These are phyloP conservation scores for Mycosphaerella sp. DNA, from an alignment of 2,329 filamentous ascomycete species.

Conservation along the genomic window DNA sequence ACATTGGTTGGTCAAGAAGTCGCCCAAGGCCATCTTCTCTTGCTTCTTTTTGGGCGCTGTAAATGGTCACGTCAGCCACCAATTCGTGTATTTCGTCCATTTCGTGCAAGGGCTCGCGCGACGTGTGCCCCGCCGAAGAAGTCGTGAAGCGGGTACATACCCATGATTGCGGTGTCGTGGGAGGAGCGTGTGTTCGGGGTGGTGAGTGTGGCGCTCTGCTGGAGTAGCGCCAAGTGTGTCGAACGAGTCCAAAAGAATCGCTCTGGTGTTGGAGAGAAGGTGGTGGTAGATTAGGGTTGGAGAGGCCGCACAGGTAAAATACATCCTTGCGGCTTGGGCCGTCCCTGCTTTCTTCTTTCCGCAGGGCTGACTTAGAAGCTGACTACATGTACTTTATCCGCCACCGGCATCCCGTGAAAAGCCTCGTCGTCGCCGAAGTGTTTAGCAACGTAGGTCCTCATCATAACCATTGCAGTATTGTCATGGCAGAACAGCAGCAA, in stretches of 20 bases:
- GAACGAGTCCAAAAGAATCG: slow-evolving; percentile 3
- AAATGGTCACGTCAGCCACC: slow-evolving; percentile 21
- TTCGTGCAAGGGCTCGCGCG: neutral
- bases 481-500: slow-evolving; percentile 11
- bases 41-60: slow-evolving; percentile 69
- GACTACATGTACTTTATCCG: too few species aligned
- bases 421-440: neutral
- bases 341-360: slow-evolving; percentile 2
- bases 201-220: slow-evolving; percentile 18
- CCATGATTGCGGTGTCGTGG: slow-evolving; percentile 53
- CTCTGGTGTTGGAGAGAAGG: slow-evolving; percentile 3
- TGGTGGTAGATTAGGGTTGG: slow-evolving; percentile 12
- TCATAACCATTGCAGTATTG: neutral
- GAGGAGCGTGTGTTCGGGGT: too few species aligned
- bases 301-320: neutral
- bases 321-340: neutral
- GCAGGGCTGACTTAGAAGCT: neutral
- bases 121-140: neutral
- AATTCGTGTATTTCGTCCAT: slow-evolving; percentile 1
- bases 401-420: neutral
- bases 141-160: slow-evolving; percentile 32
- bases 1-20: slow-evolving; percentile 92
- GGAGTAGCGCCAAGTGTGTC: slow-evolving; percentile 8
- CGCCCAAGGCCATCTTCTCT: slow-evolving; percentile 96
- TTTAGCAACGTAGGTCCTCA: too few species aligned